phyloP scores from a whole-genome alignment of 2,329 filamentous ascomycete genomes.

The Zymoseptoria brevis region DNA sequence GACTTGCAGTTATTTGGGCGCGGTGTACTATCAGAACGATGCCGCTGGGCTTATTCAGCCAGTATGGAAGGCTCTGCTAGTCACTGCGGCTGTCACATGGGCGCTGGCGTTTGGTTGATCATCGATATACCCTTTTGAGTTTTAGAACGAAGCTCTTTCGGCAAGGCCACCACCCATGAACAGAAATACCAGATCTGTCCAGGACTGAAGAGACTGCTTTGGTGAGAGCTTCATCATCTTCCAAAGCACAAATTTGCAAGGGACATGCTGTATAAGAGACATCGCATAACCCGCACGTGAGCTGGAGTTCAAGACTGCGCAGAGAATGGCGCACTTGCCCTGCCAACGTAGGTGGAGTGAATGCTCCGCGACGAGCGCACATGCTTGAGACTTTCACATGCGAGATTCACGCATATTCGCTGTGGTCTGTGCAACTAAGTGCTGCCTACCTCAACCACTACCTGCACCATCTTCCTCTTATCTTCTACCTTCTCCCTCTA shows the following conservation, averaged over 20 bases:
- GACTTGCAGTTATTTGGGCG: slow-evolving; percentile 31
- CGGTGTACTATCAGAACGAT: slow-evolving; percentile 27
- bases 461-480: neutral
- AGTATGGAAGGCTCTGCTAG: neutral
- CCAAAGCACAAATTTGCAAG: too few species aligned
- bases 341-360: neutral
- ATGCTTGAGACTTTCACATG: neutral
- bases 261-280: too few species aligned
- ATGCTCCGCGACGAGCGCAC: neutral
- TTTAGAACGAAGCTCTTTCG: neutral
- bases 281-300: too few species aligned
- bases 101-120: neutral
- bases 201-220: too few species aligned
- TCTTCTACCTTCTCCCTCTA: neutral
- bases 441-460: neutral
- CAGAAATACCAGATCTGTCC: neutral
- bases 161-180: neutral
- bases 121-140: neutral
- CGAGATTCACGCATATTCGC: neutral
- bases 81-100: neutral
- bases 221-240: too few species aligned
- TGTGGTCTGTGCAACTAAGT: neutral
- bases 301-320: too few species aligned
- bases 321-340: too few species aligned
- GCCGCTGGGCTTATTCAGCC: slow-evolving; percentile 1